Evolutionary conservation across 768 basidiomycete genomes (phyloP).

Genomic region (Obba rivulosa): DNA sequence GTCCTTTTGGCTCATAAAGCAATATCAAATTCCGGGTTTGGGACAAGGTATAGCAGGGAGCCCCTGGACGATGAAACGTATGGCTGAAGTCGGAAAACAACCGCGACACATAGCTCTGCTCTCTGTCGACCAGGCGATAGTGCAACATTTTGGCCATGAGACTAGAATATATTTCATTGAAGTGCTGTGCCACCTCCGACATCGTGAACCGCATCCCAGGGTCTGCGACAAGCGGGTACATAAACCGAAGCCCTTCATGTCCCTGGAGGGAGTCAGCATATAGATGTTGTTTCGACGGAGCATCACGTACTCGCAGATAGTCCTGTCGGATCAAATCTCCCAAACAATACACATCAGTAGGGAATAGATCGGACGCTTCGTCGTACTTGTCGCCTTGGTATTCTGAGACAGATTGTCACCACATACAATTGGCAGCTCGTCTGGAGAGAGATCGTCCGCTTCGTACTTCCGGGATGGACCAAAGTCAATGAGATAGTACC

Average conservation of each 20-base stretch:
- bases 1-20: no score
- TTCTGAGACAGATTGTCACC: slow-evolving; percentile 34
- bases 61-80: no score
- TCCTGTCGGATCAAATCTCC: slow-evolving; percentile 11
- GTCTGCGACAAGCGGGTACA: slow-evolving; percentile 18
- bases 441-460: slow-evolving; percentile 20
- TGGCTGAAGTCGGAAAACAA: not conserved
- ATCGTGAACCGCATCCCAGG: slow-evolving; percentile 22
- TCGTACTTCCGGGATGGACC: slow-evolving; percentile 28
- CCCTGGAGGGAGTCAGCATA: not conserved
- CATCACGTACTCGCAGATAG: slow-evolving; percentile 2
- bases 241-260: slow-evolving; percentile 16
- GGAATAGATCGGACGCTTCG: slow-evolving; percentile 17
- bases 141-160: slow-evolving; percentile 23
- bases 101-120: not conserved
- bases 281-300: not conserved
- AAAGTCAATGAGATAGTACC: slow-evolving; percentile 34
- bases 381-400: slow-evolving; percentile 7
- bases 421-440: slow-evolving; percentile 27
- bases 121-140: slow-evolving; percentile 15
- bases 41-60: no score
- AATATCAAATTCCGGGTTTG: no score
- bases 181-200: slow-evolving; percentile 11
- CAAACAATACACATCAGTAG: slow-evolving; percentile 16
- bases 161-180: slow-evolving; percentile 5